A percentile compares a stretch with the other conserved stretches of the same genome.
phyloP scores from a whole-genome alignment of 2,329 filamentous ascomycete genomes.

The Fusarium mexicanum region DNA sequence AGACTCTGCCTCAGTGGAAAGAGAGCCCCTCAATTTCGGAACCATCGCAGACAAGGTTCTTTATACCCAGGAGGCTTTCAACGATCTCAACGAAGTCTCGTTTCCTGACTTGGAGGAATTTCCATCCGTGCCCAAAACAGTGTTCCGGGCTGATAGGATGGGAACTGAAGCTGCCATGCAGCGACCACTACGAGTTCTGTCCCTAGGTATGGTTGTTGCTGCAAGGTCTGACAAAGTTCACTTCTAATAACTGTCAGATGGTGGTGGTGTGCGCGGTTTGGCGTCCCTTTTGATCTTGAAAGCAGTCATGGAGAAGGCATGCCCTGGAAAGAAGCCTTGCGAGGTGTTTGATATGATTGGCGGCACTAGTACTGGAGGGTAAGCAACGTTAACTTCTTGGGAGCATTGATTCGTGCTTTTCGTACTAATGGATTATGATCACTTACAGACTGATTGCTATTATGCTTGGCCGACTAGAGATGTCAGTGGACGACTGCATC shows the following conservation, averaged over 20 bases:
- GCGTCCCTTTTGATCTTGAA: accelerated
- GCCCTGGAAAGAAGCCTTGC: not conserved
- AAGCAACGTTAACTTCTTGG: not conserved
- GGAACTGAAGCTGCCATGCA: not conserved
- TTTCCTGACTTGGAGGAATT: not conserved
- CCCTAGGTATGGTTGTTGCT: not conserved
- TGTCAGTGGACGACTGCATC: not conserved
- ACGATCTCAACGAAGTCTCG: accelerated
- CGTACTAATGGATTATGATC: not conserved
- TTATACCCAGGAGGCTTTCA: not conserved
- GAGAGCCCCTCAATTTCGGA: not conserved
- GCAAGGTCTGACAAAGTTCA: no score
- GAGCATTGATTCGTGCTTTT: no score
- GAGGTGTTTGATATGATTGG: not conserved
- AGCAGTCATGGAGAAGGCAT: not conserved
- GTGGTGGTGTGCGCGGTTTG: not conserved
- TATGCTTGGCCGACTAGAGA: not conserved
- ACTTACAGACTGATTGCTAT: not conserved
- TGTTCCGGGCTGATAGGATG: not conserved
- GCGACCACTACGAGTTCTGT: not conserved
- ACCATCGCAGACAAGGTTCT: not conserved
- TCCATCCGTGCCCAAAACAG: accelerated
- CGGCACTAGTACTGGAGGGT: not conserved
- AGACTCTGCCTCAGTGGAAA: not conserved
- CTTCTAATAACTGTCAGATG: not conserved